Base-by-base conservation (phyloP, 805 yeast genomes). In the Teunomyces stri region DNA sequence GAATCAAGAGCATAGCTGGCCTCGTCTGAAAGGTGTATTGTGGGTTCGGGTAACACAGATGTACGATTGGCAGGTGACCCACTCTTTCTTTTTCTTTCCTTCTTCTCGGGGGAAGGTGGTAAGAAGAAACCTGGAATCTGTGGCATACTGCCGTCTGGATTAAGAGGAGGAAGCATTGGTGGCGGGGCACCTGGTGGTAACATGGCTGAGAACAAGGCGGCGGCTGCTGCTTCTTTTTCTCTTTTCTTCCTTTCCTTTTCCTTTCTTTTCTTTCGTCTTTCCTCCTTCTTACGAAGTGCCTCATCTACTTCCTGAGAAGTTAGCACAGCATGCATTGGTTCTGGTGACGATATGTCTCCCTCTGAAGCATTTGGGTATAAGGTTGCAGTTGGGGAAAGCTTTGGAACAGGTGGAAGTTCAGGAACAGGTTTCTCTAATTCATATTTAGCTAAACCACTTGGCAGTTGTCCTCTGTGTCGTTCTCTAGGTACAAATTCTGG, bases 181-280 rank as follows among this genome's bases (percentile, higher is more conserved):
- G 45, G 49, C 10, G 48, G 51, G 12, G 38, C 38, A 10, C 38
- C 38, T 22, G 50, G 49, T 4, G 45, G 51, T 20, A 42, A 34
- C 29, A 42, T 25, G 9, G 36, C 33, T 35, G 29, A 42, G 6
- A 43, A 48, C 29, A 51, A 46, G 1, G 52, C 52, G 5, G 37
- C 52, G 6, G 53, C 53, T 2, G 29, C 51, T 42, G 37, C 37
- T 18, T 46, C 48, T 41, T 27, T 25, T 10, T 45, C 50, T 30
- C 30, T 28, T 35, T 42, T 47, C 33, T 35, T 47, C 31, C 42
- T 54, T 31, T 29, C 51, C 50, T 52, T 52, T 49, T 54, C 51
- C 45, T 52, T 45, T 47, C 47, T 53, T 54, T 54, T 46, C 53
- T 50, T 47, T 51, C 52, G 42, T 50, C 51, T 49, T 56, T 54